phyloP scores from a whole-genome alignment of 2,329 filamentous ascomycete genomes.

The Trichoderma guizhouense region DNA sequence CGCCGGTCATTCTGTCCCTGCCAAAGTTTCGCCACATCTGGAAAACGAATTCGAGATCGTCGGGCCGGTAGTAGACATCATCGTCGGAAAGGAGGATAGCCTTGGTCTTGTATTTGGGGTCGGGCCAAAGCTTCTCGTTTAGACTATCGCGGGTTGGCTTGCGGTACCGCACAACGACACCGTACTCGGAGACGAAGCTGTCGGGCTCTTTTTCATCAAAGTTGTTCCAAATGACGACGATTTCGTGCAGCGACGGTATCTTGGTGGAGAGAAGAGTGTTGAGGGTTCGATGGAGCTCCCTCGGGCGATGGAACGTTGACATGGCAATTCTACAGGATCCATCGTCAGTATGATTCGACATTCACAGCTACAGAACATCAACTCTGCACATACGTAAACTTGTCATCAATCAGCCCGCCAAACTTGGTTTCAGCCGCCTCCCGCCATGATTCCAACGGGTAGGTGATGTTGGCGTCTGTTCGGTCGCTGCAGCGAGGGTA shows the following conservation, averaged over 20 bases:
- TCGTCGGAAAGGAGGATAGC: conserved; percentile 41
- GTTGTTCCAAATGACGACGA: conserved; percentile 40
- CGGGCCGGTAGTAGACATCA: conserved; percentile 38
- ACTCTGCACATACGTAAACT: conserved; percentile 31
- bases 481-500: conserved; percentile 9
- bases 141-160: conserved; percentile 33
- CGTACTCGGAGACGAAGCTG: conserved; percentile 29
- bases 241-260: conserved; percentile 37
- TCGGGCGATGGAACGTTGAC: conserved; percentile 36
- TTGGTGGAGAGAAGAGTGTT: conserved; percentile 26
- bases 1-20: conserved; percentile 33
- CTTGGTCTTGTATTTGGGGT: conserved; percentile 36
- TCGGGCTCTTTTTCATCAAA: conserved; percentile 30
- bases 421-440: conserved; percentile 25
- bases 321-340: conserved; percentile 33
- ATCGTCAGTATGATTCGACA: not conserved
- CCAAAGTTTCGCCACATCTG: conserved; percentile 40
- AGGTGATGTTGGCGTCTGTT: not conserved
- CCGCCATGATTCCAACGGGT: conserved; percentile 4
- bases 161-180: conserved; percentile 35
- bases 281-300: conserved; percentile 34
- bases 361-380: not conserved
- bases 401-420: conserved; percentile 27
- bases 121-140: conserved; percentile 38
- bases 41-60: conserved; percentile 40